phyloP scores from a whole-genome alignment of 129 eudicot species.

The Arctium minus region DNA sequence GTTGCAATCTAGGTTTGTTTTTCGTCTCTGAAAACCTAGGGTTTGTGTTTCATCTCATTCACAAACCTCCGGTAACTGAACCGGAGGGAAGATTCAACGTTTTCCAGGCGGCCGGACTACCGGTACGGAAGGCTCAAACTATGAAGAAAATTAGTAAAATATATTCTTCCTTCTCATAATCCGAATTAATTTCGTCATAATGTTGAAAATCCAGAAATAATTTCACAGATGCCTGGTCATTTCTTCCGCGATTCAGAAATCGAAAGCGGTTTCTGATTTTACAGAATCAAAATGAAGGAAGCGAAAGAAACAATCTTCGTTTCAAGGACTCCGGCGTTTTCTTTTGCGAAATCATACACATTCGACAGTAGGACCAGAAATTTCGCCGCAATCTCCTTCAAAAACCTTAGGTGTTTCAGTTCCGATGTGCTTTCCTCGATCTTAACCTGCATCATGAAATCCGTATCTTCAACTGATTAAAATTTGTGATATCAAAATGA shows the following conservation, averaged over 20 bases:
- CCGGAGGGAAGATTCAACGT: background rate
- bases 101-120: background rate
- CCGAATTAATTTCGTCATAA: background rate
- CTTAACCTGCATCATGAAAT: constrained; percentile 27
- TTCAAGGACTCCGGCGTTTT: constrained; percentile 48
- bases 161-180: background rate
- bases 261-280: background rate
- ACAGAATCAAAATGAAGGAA: background rate
- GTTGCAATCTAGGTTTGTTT: too few relatives aligned
- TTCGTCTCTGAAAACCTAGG: too few relatives aligned
- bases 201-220: background rate
- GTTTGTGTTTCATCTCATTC: too few relatives aligned
- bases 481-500: background rate
- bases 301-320: constrained; percentile 24
- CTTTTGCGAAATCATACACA: constrained; percentile 37
- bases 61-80: background rate
- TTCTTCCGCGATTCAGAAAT: background rate
- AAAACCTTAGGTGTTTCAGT: too few relatives aligned
- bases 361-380: too few relatives aligned
- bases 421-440: background rate
- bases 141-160: background rate
- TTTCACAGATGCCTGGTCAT: background rate
- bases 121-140: background rate
- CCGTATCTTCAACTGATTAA: background rate
- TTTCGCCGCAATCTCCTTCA: too few relatives aligned